These are phyloP conservation scores for Nyctanthes arbortristis DNA, from an alignment of 257 asterid genomes.

Conservation along the genomic window DNA sequence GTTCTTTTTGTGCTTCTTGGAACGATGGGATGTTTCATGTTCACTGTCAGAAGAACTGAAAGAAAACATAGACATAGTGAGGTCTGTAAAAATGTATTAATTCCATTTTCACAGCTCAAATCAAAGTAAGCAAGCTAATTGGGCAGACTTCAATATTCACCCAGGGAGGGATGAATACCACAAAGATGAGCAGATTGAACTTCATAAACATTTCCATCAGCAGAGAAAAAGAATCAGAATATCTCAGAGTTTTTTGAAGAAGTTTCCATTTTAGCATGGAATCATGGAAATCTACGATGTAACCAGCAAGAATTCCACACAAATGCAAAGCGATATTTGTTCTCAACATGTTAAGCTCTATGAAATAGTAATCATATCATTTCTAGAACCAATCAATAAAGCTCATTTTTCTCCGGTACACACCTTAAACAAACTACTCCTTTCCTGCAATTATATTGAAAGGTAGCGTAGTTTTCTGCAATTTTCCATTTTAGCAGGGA, in stretches of 20 bases:
- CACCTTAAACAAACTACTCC: no score
- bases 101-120: background rate
- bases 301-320: background rate
- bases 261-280: background rate
- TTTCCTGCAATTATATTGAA: no score
- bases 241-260: background rate
- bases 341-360: background rate
- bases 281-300: no score
- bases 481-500: no score
- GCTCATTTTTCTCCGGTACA: background rate
- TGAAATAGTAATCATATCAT: background rate
- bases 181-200: background rate
- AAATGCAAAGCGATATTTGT: background rate
- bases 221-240: background rate
- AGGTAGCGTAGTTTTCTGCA: no score
- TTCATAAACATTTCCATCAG: background rate
- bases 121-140: background rate
- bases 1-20: slow-evolving; percentile 65
- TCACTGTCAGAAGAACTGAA: slow-evolving; percentile 77
- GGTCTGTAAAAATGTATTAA: background rate
- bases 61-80: slow-evolving; percentile 16
- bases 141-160: background rate
- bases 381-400: background rate
- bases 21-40: slow-evolving; percentile 51
- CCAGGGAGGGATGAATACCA: background rate